These are phyloP conservation scores for Bruguiera hainesii DNA, from an alignment of 441 rosid genomes.

Conservation along the genomic window DNA sequence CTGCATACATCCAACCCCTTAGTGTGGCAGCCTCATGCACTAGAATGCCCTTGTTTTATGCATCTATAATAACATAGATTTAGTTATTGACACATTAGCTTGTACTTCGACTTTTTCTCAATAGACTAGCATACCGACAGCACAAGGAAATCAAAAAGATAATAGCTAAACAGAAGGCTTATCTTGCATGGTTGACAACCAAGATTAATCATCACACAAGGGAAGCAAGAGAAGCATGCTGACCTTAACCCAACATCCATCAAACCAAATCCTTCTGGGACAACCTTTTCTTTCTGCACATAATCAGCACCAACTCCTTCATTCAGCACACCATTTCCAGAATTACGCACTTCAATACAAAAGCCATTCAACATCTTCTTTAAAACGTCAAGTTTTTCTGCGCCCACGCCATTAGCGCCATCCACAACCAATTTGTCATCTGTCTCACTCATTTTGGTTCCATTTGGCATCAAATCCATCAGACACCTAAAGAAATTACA, in stretches of 20 bases:
- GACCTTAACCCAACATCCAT: conserved; percentile 60
- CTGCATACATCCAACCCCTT: too few species aligned
- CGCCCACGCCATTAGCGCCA: conserved; percentile 95
- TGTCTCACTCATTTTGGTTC: conserved; percentile 19
- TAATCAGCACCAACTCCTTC: conserved; percentile 92
- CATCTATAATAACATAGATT: not conserved
- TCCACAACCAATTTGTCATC: conserved; percentile 62
- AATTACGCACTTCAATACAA: conserved; percentile 61
- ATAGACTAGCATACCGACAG: not conserved
- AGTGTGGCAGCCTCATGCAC: too few species aligned
- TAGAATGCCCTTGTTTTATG: not conserved
- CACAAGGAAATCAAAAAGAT: not conserved
- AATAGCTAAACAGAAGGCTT: not conserved
- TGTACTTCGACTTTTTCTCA: not conserved
- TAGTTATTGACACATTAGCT: not conserved
- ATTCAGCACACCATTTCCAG: conserved; percentile 72
- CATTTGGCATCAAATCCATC: conserved; percentile 56
- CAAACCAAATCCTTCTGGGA: conserved; percentile 60
- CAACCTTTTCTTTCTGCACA: conserved; percentile 91
- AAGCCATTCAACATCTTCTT: conserved; percentile 47
- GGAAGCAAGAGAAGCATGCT: conserved; percentile 22
- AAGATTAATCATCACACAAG: conserved; percentile 11
- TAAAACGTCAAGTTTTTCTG: conserved; percentile 58
- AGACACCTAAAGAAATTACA: conserved; percentile 46
- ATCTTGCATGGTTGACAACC: conserved; percentile 3